These are phyloP conservation scores for Stereum hirsutum DNA, from an alignment of 1,284 basidiomycete species.

Conservation along the genomic window DNA sequence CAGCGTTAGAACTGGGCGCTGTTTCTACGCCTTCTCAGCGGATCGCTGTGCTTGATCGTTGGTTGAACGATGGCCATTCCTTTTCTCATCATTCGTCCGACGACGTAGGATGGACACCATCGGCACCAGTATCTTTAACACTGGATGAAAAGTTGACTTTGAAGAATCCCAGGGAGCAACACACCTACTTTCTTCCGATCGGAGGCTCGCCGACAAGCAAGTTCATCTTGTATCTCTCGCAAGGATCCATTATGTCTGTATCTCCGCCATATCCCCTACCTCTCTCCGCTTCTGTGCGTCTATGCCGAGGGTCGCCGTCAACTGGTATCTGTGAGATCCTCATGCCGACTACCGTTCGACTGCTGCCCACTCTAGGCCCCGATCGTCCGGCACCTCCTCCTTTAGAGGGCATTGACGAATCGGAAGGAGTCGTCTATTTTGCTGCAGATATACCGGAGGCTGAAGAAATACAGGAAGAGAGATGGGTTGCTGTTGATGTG, in stretches of 20 bases:
- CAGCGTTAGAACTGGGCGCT: conserved; percentile 59
- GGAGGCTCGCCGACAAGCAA: conserved; percentile 27
- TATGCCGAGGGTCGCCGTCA: conserved; percentile 4
- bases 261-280: conserved; percentile 33
- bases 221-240: conserved; percentile 51
- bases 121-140: too few relatives aligned
- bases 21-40: conserved; percentile 20
- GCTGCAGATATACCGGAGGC: conserved; percentile 33
- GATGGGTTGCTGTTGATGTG: conserved; percentile 44
- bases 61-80: conserved; percentile 54
- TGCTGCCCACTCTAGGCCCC: conserved; percentile 45
- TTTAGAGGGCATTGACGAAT: conserved; percentile 60
- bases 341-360: conserved; percentile 2
- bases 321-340: conserved; percentile 4
- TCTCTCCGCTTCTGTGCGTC: conserved; percentile 5
- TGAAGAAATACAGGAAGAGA: conserved; percentile 10
- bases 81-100: conserved; percentile 18
- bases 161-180: conserved; percentile 16
- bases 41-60: conserved; percentile 40
- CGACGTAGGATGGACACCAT: conserved; percentile 6
- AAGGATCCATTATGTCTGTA: conserved; percentile 41
- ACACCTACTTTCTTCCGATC: conserved; percentile 19
- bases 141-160: too few relatives aligned
- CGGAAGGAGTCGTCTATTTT: conserved; percentile 60
- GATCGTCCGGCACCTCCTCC: conserved; percentile 52